Evolutionary conservation across 352 stramenopile species (phyloP), one percentile per base, ranked within the genome.

Genomic region (Phytopythium chamaehyphon): DNA sequence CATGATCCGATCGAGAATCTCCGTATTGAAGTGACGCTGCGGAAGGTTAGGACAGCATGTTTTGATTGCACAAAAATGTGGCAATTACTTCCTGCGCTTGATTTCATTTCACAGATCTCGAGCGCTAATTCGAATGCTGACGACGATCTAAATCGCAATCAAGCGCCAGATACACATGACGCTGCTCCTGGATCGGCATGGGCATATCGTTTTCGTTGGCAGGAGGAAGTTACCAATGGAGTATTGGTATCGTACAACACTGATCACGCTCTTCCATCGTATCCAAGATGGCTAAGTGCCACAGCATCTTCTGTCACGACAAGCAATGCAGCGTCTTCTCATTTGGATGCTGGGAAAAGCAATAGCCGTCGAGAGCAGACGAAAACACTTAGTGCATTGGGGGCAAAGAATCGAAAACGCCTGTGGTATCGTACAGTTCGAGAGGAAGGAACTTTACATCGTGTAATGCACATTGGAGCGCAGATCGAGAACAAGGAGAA

Each of bases 1-100:
- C 71, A 71, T 55, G 77, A 88, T 52, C 76, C 81, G 10, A 87
- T 91, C 54, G 76, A 86, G 57, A 84, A 88, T 48, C 54, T 91
- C 15, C 62, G 59, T 40, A 40, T 91, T 28, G 58, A 61, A 16
- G 74, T 88, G 21, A 75, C 65, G 2, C 63, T 83, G 19, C 76
- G 77, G 40, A 89, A 91, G 76, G 81, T 85, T 24, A 10, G 31
- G 28, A 33, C 28, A 9, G 9, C 28, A 9, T 33, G 28, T 5
- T 9, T 33, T 33, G 28, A 33, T 33, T 5, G 5, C 5, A 9
- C 28, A 33, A 33, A 33, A 33, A 9, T 33, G 28, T 33, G 9
- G 9, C 28, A 5, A 5, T 33, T 9, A 44, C 43, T 23, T n/a
- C n/a, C n/a, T n/a, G n/a, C n/a, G n/a, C n/a, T n/a, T n/a, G n/a